A percentile compares a stretch with the other conserved stretches of the same genome.
Evolutionary conservation across 2,329 filamentous ascomycete genomes (phyloP).

Genomic region (Colletotrichum tanaceti): DNA sequence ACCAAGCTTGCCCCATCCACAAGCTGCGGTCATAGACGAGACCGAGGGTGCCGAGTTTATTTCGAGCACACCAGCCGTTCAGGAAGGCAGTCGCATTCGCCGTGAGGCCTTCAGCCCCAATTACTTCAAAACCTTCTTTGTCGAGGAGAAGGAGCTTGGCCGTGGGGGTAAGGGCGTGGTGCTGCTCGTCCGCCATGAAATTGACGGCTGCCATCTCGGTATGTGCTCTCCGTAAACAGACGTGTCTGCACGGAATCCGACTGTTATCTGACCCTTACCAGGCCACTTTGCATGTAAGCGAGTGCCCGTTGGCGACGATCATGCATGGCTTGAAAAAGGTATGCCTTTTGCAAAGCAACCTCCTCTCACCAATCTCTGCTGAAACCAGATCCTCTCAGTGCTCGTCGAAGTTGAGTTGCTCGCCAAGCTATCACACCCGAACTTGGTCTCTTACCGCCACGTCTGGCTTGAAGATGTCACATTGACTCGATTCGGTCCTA

Average conservation of each 20-base stretch:
- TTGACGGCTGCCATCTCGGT: constrained; percentile 86
- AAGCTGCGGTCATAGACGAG: constrained; percentile 44
- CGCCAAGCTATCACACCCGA: constrained; percentile 91
- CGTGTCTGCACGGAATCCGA: no score
- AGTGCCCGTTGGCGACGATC: constrained; percentile 94
- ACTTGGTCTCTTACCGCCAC: constrained; percentile 95
- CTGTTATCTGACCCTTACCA: constrained; percentile 36
- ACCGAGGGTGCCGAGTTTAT: constrained; percentile 61
- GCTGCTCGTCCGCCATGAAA: constrained; percentile 88
- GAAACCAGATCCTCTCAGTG: constrained; percentile 54
- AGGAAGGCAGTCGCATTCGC: constrained; percentile 77
- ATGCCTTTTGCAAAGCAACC: background rate
- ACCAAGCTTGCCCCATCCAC: constrained; percentile 52
- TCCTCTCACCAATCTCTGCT: background rate
- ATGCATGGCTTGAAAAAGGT: constrained; percentile 91
- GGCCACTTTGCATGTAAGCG: constrained; percentile 95
- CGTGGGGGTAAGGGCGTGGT: constrained; percentile 95
- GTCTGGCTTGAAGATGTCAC: constrained; percentile 95
- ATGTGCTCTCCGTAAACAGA: constrained; percentile 7
- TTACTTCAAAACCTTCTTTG: constrained; percentile 94
- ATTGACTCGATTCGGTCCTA: constrained; percentile 87
- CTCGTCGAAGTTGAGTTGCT: constrained; percentile 93
- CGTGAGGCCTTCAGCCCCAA: constrained; percentile 88
- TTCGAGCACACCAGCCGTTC: constrained; percentile 63
- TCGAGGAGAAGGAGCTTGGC: constrained; percentile 87